Conservation (phyloP, 2,329 filamentous ascomycete species). For the Hypoxylon sp. region DNA sequence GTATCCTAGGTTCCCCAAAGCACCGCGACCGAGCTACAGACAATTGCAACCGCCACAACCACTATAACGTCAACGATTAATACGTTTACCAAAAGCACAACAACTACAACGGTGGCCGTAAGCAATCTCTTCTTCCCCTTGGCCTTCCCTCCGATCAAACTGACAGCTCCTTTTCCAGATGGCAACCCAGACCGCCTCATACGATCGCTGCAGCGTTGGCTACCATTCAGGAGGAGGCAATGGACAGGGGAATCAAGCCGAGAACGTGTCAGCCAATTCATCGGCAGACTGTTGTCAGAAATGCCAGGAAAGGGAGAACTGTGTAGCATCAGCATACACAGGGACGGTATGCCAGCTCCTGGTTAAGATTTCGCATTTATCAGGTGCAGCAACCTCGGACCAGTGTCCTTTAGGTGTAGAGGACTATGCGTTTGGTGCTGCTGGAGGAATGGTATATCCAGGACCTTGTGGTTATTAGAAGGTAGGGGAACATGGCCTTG, state of each 20-base stretch:
- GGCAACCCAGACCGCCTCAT: constrained; percentile 7
- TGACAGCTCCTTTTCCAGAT: background rate
- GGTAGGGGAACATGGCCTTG: background rate
- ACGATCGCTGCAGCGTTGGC: constrained; percentile 23
- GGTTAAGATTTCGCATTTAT: constrained; percentile 6
- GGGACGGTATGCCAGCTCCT: constrained; percentile 8
- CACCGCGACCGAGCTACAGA: background rate
- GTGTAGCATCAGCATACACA: constrained; percentile 16
- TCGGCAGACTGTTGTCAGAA: constrained; percentile 17
- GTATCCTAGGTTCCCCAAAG: background rate
- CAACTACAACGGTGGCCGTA: background rate
- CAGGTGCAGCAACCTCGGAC: constrained; percentile 13
- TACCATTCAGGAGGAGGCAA: constrained; percentile 13
- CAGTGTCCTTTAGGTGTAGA: constrained; percentile 19
- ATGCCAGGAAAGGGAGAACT: constrained; percentile 16
- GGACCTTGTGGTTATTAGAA: constrained; percentile 18
- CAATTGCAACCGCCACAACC: background rate
- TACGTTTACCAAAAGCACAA: background rate
- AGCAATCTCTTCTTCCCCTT: background rate
- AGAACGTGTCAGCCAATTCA: constrained; percentile 10
- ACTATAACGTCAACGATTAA: constrained; percentile 4
- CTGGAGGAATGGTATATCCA: constrained; percentile 16
- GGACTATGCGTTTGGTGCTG: constrained; percentile 15
- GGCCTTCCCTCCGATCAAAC: background rate
- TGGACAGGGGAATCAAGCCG: constrained; percentile 4